Percentiles rank a stretch among this genome's conserved stretches.
Evolutionary conservation across 768 basidiomycete genomes (phyloP).

Genomic region (Lactarius indigo): DNA sequence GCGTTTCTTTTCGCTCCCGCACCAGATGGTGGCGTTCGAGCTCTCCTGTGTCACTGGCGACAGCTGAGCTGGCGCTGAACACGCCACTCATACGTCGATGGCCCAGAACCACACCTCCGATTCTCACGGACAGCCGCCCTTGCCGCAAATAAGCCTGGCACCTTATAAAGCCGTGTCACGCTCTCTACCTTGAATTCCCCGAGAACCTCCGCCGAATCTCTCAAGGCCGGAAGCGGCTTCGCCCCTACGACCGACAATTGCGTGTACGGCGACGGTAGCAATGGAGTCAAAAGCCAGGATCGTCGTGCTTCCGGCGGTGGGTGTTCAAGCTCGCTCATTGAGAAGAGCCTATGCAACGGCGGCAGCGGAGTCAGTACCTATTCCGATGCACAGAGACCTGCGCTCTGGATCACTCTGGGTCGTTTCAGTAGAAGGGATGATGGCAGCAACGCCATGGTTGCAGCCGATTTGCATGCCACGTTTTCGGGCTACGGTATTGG

Average conservation of each 20-base stretch:
- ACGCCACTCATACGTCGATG: slow-evolving; percentile 69
- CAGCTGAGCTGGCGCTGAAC: slow-evolving; percentile 98
- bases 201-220: slow-evolving; percentile 57
- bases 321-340: too few species aligned
- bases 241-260: slow-evolving; percentile 28
- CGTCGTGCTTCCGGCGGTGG: not conserved
- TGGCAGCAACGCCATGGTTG: too few species aligned
- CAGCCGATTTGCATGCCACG: too few species aligned
- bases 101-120: slow-evolving; percentile 29
- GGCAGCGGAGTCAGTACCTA: too few species aligned
- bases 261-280: slow-evolving; percentile 53
- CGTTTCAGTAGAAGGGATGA: too few species aligned
- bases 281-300: slow-evolving; percentile 31
- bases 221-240: not conserved
- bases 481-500: too few species aligned
- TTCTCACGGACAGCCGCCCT: slow-evolving; percentile 55
- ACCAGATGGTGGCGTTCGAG: too few species aligned
- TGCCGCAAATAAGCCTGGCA: slow-evolving; percentile 54
- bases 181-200: slow-evolving; percentile 85
- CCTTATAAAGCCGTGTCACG: slow-evolving; percentile 52
- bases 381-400: too few species aligned
- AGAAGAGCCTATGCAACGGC: too few species aligned
- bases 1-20: slow-evolving; percentile 53
- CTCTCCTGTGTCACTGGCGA: too few species aligned
- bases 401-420: too few species aligned